Conservation (phyloP, 2,329 filamentous ascomycete species). For the Aphanocladium album region DNA sequence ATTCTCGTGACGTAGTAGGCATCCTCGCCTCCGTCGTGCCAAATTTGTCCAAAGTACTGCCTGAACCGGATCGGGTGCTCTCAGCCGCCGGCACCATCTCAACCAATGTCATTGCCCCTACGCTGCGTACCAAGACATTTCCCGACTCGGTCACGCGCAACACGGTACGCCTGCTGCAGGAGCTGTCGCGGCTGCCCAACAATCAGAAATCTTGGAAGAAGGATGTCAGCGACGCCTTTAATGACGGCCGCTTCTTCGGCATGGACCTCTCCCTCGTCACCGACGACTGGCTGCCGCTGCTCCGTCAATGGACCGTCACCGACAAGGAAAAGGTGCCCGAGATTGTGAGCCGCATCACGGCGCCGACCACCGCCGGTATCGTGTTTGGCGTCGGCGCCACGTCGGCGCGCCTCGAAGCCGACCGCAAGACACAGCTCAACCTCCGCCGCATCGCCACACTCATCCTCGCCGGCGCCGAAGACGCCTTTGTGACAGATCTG, state of each 20-base stretch:
- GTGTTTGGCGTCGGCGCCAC: slow-evolving; percentile 98
- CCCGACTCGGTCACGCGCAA: slow-evolving; percentile 75
- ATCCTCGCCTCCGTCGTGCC: slow-evolving; percentile 77
- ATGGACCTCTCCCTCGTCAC: slow-evolving; percentile 60
- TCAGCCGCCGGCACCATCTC: slow-evolving; percentile 77
- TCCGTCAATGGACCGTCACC: slow-evolving; percentile 76
- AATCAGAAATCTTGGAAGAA: slow-evolving; percentile 90
- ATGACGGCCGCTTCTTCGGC: slow-evolving; percentile 81
- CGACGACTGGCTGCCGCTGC: slow-evolving; percentile 72
- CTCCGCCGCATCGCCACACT: slow-evolving; percentile 77
- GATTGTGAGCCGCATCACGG: slow-evolving; percentile 68
- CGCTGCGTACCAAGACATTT: slow-evolving; percentile 78
- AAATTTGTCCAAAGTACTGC: slow-evolving; percentile 73
- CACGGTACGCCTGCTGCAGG: slow-evolving; percentile 67
- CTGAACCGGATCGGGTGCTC: slow-evolving; percentile 78
- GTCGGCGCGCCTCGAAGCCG: slow-evolving; percentile 88
- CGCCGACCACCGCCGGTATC: slow-evolving; percentile 89
- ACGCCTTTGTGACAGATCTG: slow-evolving; percentile 76
- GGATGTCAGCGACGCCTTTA: slow-evolving; percentile 87
- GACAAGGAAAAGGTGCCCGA: slow-evolving; percentile 89
- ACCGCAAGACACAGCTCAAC: slow-evolving; percentile 86
- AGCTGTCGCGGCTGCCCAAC: slow-evolving; percentile 71
- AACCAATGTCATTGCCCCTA: slow-evolving; percentile 73
- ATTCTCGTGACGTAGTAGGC: slow-evolving; percentile 69
- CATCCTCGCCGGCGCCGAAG: slow-evolving; percentile 68